Conservation (phyloP, 768 basidiomycete species). For the Tulasnella sp. region DNA sequence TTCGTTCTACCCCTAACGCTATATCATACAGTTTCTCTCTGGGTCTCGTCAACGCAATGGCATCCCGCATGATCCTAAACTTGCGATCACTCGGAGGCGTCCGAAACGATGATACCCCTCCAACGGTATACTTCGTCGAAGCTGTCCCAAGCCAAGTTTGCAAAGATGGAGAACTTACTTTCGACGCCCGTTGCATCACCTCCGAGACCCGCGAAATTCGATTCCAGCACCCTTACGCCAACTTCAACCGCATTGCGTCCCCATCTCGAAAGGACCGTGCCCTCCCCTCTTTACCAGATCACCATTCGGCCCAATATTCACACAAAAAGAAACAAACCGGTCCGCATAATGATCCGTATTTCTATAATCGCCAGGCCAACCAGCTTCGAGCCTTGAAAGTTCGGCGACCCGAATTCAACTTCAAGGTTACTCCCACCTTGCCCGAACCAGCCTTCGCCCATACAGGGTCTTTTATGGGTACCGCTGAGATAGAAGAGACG, state of each 20-base stretch:
- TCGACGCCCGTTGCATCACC: not conserved
- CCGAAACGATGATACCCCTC: not conserved
- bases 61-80: conserved; percentile 19
- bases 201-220: not conserved
- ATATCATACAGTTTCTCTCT: not conserved
- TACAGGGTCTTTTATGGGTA: not conserved
- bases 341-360: not conserved
- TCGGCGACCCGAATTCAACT: not conserved
- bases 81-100: conserved; percentile 3
- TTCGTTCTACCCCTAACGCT: not conserved
- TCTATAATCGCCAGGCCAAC: conserved; percentile 9
- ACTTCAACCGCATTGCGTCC: not conserved
- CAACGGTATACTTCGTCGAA: not conserved
- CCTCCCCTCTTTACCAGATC: not conserved
- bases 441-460: not conserved
- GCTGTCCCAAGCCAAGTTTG: not conserved
- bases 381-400: not conserved
- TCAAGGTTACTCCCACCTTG: not conserved
- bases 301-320: no score
- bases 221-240: not conserved
- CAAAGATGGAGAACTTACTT: not conserved
- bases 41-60: conserved; percentile 16
- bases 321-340: not conserved
- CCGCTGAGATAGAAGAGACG: not conserved
- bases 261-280: not conserved